These are phyloP conservation scores for Daldinia sp. DNA, from an alignment of 2,329 filamentous ascomycete species.

Conservation along the genomic window DNA sequence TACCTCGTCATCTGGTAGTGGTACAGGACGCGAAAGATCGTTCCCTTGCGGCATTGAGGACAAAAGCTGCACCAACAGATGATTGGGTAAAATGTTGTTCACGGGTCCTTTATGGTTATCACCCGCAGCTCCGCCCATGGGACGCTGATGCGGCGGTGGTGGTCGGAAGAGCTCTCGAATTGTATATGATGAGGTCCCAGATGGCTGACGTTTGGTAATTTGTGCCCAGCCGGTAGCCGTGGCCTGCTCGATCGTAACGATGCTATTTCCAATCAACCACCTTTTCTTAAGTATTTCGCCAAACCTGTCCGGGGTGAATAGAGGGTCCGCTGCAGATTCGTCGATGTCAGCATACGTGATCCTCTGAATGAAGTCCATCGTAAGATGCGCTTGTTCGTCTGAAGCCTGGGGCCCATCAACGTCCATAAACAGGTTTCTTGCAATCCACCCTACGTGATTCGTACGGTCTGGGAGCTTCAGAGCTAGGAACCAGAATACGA, in stretches of 20 bases:
- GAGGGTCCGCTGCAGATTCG: slow-evolving; percentile 72
- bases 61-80: slow-evolving; percentile 74
- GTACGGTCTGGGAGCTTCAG: slow-evolving; percentile 84
- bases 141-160: slow-evolving; percentile 64
- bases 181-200: slow-evolving; percentile 68
- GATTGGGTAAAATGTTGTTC: slow-evolving; percentile 74
- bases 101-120: slow-evolving; percentile 61
- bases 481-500: slow-evolving; percentile 96
- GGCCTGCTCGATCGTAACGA: slow-evolving; percentile 78
- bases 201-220: slow-evolving; percentile 75
- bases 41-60: slow-evolving; percentile 67
- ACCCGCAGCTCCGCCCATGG: slow-evolving; percentile 57
- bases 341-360: slow-evolving; percentile 86
- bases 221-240: slow-evolving; percentile 72
- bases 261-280: slow-evolving; percentile 77
- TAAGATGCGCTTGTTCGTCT: slow-evolving; percentile 93
- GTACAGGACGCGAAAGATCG: slow-evolving; percentile 72
- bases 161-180: slow-evolving; percentile 68
- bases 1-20: slow-evolving; percentile 74
- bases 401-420: slow-evolving; percentile 75
- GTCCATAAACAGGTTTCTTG: slow-evolving; percentile 84
- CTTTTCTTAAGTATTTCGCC: slow-evolving; percentile 72
- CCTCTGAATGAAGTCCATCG: slow-evolving; percentile 93
- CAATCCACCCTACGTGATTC: slow-evolving; percentile 89
- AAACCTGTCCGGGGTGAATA: slow-evolving; percentile 71